Evolutionary conservation across 164 flowering plant genomes (phyloP).

Genomic region (Cinnamomum chago): DNA sequence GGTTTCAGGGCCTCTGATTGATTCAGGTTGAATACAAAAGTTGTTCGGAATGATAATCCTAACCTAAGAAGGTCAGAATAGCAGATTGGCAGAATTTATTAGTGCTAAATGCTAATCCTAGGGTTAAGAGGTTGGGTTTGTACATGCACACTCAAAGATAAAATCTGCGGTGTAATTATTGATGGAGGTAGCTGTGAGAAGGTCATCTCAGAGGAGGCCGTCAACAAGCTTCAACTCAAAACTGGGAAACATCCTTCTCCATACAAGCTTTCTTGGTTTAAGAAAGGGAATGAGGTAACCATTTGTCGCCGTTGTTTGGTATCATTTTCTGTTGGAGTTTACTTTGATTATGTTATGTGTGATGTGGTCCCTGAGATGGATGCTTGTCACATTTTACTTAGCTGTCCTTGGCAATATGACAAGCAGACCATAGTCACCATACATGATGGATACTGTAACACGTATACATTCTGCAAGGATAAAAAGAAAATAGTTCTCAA

Average conservation of each 20-base stretch:
- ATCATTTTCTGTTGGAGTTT: neutral
- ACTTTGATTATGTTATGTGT: neutral
- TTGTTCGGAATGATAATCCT: too few species aligned
- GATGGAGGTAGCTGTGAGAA: conserved; percentile 2
- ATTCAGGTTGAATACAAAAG: too few species aligned
- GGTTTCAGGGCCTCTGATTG: too few species aligned
- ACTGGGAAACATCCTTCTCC: neutral
- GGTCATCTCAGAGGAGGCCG: neutral
- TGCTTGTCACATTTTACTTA: neutral
- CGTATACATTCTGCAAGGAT: neutral
- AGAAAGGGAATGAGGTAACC: neutral
- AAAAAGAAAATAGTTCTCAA: neutral
- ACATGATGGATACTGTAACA: neutral
- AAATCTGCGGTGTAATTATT: neutral
- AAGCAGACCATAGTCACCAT: neutral
- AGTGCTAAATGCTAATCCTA: too few species aligned
- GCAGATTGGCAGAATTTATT: too few species aligned
- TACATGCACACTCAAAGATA: neutral
- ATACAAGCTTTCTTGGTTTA: conserved; percentile 6
- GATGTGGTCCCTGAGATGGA: neutral
- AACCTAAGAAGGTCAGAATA: too few species aligned
- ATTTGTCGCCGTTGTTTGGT: neutral
- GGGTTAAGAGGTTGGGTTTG: too few species aligned
- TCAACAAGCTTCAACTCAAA: conserved; percentile 7
- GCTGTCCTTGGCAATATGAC: neutral